Evolutionary conservation across 495 filamentous ascomycete species (phyloP), one percentile per base, ranked within the genome.

Genomic region (Niebla homalea): DNA sequence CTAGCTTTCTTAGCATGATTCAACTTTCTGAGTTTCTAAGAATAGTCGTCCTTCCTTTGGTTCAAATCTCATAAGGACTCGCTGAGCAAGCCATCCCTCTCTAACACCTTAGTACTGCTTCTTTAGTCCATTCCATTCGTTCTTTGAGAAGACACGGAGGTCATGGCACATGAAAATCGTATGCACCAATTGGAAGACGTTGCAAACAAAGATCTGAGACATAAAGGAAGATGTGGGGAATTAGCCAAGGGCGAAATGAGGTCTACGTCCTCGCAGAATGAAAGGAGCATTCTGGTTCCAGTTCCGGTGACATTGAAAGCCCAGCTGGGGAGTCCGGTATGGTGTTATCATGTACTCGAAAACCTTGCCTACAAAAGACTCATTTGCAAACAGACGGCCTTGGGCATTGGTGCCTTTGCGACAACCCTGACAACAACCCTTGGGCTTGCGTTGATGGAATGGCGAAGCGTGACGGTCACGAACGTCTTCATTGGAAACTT

Each of bases 401-500:
- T 74, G 11, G 71, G 69, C 0, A 65, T 76, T 37, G 73, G 70
- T 11, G 73, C 68, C 23, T 75, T 75, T 57, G 65, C 67, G 0
- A 75, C 71, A 18, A 76, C 73, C 1, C 50, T 75, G 15, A 73
- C 68, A 5, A 29, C n/a, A n/a, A 75, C 71, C 1, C 60, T 75
- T 3, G 66, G 67, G 1, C 55, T 75, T n/a, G 62, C 64, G 38
- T 56, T 73, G 23, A 73, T 75, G 71, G 71, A 71, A 60, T 73
- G 64, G 60, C 62, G 72, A 37, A 68, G 67, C 20, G 64, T 75
- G 16, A 67, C 59, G 3, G 63, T 62, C 4, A 63, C 62, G 11
- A 74, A 72, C 55, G 68, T 70, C 10, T 76, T 66, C 49, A 65
- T 76, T 46, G 70, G 57, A 18, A 70, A 75, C 55, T 71, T 77